Evolutionary conservation across 345 rosid genomes (phyloP).

Genomic region (Corchorus olitorius): DNA sequence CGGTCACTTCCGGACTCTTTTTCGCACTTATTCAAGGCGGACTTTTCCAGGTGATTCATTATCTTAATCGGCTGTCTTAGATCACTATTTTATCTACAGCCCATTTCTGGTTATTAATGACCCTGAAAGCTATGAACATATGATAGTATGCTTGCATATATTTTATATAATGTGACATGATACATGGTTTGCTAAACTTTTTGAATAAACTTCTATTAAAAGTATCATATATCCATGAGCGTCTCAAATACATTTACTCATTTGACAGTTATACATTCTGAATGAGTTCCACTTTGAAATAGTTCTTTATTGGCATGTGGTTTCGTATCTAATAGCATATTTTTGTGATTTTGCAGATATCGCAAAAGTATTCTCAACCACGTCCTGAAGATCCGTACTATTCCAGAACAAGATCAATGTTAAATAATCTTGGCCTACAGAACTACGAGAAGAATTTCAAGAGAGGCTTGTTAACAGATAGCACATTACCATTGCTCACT

Average conservation of each 20-base stretch:
- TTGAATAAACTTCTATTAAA: not conserved
- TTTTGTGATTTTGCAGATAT: conserved; percentile 53
- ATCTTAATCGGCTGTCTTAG: not conserved
- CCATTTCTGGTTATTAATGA: not conserved
- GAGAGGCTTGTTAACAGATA: conserved; percentile 81
- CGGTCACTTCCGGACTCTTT: conserved; percentile 70
- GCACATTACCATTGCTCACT: conserved; percentile 80
- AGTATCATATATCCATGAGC: not conserved
- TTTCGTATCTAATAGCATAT: conserved; percentile 9
- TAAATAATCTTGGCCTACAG: conserved; percentile 78
- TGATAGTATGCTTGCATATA: not conserved
- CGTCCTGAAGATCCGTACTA: conserved; percentile 60
- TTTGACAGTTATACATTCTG: not conserved
- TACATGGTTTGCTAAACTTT: conserved; percentile 8
- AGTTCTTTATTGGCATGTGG: not conserved
- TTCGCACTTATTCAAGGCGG: conserved; percentile 88
- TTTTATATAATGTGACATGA: not conserved
- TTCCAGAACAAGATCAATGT: conserved; percentile 58
- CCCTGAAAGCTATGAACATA: not conserved
- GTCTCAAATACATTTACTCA: not conserved
- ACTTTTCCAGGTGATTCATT: conserved; percentile 64
- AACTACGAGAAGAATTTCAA: conserved; percentile 90
- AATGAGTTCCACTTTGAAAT: not conserved
- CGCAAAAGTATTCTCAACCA: conserved; percentile 69
- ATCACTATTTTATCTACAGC: conserved; percentile 4